Conservation (phyloP, 2,329 filamentous ascomycete genomes). For the Trichoderma koningiopsis region DNA sequence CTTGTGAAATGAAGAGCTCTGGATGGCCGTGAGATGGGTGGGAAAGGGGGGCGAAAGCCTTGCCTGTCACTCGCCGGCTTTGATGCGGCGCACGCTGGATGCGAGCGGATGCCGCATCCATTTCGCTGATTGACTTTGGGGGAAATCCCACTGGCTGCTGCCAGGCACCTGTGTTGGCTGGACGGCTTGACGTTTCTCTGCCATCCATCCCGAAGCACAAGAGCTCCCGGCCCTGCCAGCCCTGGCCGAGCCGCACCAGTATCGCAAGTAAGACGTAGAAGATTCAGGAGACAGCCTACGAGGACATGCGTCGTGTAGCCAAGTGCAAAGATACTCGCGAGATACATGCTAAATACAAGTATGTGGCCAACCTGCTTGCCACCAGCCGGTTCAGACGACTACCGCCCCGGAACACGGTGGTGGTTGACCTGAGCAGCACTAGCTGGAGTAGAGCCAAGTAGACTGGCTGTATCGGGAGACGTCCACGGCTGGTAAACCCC, state of each 20-base stretch:
- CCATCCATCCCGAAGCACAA: background rate
- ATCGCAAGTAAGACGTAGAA: background rate
- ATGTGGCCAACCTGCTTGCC: background rate
- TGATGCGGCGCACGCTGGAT: background rate
- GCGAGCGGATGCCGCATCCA: background rate
- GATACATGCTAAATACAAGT: background rate
- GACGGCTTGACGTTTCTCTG: background rate
- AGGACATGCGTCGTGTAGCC: background rate
- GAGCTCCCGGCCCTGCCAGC: background rate
- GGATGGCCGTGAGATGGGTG: background rate
- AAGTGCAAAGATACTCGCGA: background rate
- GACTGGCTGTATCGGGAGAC: conserved; percentile 7
- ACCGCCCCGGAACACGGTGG: background rate
- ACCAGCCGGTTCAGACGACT: background rate
- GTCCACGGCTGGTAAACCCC: conserved; percentile 15
- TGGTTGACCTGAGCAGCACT: background rate
- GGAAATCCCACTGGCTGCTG: background rate
- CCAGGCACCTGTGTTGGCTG: background rate
- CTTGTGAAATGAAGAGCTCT: conserved; percentile 13
- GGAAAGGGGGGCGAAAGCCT: conserved; percentile 14
- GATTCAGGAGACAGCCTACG: background rate
- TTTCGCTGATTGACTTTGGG: background rate
- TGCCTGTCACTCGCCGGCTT: background rate
- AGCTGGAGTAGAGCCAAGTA: background rate
- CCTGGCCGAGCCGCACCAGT: background rate